A percentile compares a stretch with the other conserved stretches of the same genome.
Evolutionary conservation across 306 rosid species (phyloP).

Genomic region (Cicer judaicum): DNA sequence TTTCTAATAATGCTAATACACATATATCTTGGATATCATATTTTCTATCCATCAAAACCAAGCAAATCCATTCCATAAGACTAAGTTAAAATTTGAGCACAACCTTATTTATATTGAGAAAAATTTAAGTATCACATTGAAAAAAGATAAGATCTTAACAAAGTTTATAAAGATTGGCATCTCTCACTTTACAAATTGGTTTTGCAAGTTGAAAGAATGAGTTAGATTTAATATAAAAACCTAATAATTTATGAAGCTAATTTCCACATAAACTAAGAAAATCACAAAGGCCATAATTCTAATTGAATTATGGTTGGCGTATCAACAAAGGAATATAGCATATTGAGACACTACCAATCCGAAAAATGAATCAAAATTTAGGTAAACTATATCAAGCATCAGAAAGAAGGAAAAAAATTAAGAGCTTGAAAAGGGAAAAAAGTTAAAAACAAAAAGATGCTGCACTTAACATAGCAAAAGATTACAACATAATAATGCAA

Average conservation of each 20-base stretch:
- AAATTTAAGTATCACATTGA: too few species aligned
- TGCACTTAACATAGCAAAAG: background rate
- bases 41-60: conserved; percentile 10
- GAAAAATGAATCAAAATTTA: conserved; percentile 25
- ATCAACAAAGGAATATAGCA: background rate
- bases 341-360: background rate
- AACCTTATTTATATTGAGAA: too few species aligned
- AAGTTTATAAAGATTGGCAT: too few species aligned
- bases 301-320: conserved; percentile 18
- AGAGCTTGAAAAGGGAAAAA: background rate
- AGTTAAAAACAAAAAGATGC: background rate
- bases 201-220: too few species aligned
- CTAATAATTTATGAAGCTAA: conserved; percentile 14
- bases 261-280: conserved; percentile 33
- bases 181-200: too few species aligned
- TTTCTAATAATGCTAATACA: conserved; percentile 1
- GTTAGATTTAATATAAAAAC: too few species aligned
- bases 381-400: conserved; percentile 35
- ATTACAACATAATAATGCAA: conserved; percentile 41
- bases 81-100: too few species aligned
- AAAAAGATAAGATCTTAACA: too few species aligned
- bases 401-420: conserved; percentile 17
- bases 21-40: background rate
- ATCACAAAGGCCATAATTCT: background rate
- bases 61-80: conserved; percentile 35